These are phyloP conservation scores for Stagonosporopsis tanaceti DNA, from an alignment of 2,329 filamentous ascomycete species.

Conservation along the genomic window DNA sequence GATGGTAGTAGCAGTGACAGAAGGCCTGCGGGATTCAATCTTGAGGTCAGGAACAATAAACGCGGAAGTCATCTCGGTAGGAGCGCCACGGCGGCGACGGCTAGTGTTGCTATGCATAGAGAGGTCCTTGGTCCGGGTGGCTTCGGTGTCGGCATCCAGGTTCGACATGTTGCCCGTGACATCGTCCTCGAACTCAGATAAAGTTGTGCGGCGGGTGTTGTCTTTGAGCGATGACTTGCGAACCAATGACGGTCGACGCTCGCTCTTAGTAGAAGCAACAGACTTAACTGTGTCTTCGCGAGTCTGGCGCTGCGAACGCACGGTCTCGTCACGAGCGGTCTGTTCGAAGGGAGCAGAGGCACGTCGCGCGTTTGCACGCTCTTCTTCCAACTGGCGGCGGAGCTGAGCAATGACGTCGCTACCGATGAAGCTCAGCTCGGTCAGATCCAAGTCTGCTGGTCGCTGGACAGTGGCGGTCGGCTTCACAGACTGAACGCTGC, in stretches of 20 bases:
- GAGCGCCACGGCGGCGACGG: constrained; percentile 58
- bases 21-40: constrained; percentile 48
- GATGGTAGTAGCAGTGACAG: constrained; percentile 29
- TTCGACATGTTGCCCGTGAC: constrained; percentile 45
- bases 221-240: constrained; percentile 66
- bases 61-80: constrained; percentile 67
- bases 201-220: constrained; percentile 48
- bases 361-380: constrained; percentile 55
- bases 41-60: constrained; percentile 72
- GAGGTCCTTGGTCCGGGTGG: constrained; percentile 43
- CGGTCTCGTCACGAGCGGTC: constrained; percentile 50
- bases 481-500: constrained; percentile 29
- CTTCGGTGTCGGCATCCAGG: constrained; percentile 34
- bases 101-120: constrained; percentile 60
- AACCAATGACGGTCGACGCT: constrained; percentile 51
- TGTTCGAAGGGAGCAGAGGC: constrained; percentile 35
- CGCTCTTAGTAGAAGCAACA: constrained; percentile 49
- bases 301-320: constrained; percentile 45
- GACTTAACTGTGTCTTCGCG: constrained; percentile 53
- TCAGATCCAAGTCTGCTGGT: constrained; percentile 52
- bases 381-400: constrained; percentile 64
- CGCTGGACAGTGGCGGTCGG: constrained; percentile 35
- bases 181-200: constrained; percentile 45
- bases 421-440: constrained; percentile 64
- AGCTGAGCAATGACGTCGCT: constrained; percentile 61